phyloP scores from a whole-genome alignment of 352 stramenopile species.

The Phytophthora ohioensis region DNA sequence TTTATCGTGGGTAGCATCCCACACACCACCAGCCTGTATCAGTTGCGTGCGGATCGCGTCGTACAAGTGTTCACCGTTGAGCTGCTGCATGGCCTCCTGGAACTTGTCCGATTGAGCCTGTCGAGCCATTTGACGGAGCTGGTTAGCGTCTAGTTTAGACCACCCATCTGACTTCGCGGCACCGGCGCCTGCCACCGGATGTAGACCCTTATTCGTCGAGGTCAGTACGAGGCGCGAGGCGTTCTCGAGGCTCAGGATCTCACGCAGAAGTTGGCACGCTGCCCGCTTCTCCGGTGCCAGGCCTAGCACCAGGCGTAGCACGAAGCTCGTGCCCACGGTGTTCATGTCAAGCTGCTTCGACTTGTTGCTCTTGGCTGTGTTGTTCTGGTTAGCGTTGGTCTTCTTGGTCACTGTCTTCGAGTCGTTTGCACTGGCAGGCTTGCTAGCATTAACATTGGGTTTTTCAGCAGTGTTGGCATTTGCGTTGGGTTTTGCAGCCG shows the following conservation, averaged over 20 bases:
- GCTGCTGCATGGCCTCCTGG: conserved; percentile 32
- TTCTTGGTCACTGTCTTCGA: too few relatives aligned
- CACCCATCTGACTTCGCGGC: conserved; percentile 8
- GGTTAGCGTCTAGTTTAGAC: not conserved
- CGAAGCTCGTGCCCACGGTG: conserved; percentile 14
- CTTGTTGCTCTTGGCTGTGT: too few relatives aligned
- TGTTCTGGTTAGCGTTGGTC: not conserved
- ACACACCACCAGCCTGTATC: conserved; percentile 24
- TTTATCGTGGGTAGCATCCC: conserved; percentile 26
- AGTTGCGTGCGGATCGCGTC: conserved; percentile 24
- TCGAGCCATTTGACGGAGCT: conserved; percentile 20
- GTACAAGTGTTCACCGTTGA: conserved; percentile 26
- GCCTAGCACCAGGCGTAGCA: conserved; percentile 22
- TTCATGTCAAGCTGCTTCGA: conserved; percentile 23
- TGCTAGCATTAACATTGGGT: too few relatives aligned
- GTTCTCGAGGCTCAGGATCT: conserved; percentile 19
- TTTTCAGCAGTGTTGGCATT: not conserved
- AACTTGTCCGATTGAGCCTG: conserved; percentile 33
- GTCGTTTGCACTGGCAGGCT: too few relatives aligned
- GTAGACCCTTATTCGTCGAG: conserved; percentile 8
- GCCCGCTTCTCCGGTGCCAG: conserved; percentile 34
- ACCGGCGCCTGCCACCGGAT: not conserved
- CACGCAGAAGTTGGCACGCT: conserved; percentile 15
- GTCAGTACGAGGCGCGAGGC: conserved; percentile 10
- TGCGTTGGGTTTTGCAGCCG: too few relatives aligned